A percentile compares a stretch with the other conserved stretches of the same genome.
phyloP scores from a whole-genome alignment of 148 eudicot species.

The Heliosperma pusillum region DNA sequence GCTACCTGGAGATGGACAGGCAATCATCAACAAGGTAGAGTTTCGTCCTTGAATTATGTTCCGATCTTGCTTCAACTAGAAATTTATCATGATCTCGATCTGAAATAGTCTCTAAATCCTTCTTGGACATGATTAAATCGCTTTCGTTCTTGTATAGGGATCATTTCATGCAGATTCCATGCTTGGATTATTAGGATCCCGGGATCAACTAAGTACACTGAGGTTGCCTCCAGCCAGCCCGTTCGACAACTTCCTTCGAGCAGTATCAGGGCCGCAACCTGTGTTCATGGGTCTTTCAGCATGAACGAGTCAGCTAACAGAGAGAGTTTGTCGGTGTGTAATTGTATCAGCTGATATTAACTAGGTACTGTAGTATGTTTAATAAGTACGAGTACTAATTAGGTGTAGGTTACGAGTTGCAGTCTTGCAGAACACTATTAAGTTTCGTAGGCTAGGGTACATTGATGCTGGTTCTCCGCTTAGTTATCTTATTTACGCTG shows the following conservation, averaged over 20 bases:
- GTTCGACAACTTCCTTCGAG: slow-evolving; percentile 87
- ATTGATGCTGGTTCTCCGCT: slow-evolving; percentile 4
- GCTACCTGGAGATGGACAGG: slow-evolving; percentile 27
- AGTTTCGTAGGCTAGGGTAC: slow-evolving; percentile 4
- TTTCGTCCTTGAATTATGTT: neutral
- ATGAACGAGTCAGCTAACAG: slow-evolving; percentile 8
- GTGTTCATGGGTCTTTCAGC: slow-evolving; percentile 22
- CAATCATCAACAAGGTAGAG: slow-evolving; percentile 43
- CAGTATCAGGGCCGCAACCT: slow-evolving; percentile 41
- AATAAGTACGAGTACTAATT: slow-evolving; percentile 3
- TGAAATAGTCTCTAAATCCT: neutral
- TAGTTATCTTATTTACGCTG: neutral
- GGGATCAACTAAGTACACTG: slow-evolving; percentile 48
- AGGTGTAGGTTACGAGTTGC: slow-evolving; percentile 14
- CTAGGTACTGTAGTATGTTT: slow-evolving; percentile 6
- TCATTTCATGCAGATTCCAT: slow-evolving; percentile 28
- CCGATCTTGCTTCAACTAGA: neutral
- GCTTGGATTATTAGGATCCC: slow-evolving; percentile 22
- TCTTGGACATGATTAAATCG: neutral
- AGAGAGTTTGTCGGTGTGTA: neutral
- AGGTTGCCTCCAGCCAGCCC: slow-evolving; percentile 97
- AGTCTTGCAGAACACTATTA: neutral
- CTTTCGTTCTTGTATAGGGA: slow-evolving; percentile 29
- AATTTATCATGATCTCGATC: neutral
- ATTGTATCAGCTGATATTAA: neutral